Evolutionary conservation across 805 yeast species (phyloP), one percentile per base, ranked within the genome.

Genomic region (Wickerhamomyces silvicola): DNA sequence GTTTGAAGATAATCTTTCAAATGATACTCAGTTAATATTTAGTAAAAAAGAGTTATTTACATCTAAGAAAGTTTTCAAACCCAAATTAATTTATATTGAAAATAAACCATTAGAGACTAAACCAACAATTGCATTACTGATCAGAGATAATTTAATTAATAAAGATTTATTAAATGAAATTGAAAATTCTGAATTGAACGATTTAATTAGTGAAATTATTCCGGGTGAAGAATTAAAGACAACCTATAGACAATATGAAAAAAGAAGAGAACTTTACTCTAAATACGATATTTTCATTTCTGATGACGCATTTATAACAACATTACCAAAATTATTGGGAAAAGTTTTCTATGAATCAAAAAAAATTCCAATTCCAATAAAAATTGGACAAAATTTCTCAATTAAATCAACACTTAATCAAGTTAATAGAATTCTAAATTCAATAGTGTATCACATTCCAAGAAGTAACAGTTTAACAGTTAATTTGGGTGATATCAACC

Each of bases 201-300:
- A 54, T 16, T 41, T 54, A 6, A 38, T 61, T 14, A 54, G 55
- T 28, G 65, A 75, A 36, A 77, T 88, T 33, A 67, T 87, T 21
- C 71, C 92, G 6, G 79, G 80, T 34, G 67, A 75, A 28, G 81
- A 86, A 45, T 67, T 92, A 42, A 85, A 85, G 57, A 83, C 87
- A 21, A 81, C 80, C 39, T 90, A 77, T 68, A 86, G 86, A 62
- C 75, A 84, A n/a, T 92, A 64, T 49, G 97, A 92, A 59, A 79
- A 87, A 38, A 78, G 87, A 57, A 78, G 97, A 56, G 79, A 77
- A 41, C 73, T 92, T 38, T 59, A 70, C 26, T 56, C 67, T 11
- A 77, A 75, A 37, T 83, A 73, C 53, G 94, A 87, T 48, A 43
- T 86, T 39, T 84, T 92, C 57, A 54, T 92, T 26, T 79, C 85